phyloP scores from a whole-genome alignment of 805 yeast species.

The Wickerhamomyces bovis region DNA sequence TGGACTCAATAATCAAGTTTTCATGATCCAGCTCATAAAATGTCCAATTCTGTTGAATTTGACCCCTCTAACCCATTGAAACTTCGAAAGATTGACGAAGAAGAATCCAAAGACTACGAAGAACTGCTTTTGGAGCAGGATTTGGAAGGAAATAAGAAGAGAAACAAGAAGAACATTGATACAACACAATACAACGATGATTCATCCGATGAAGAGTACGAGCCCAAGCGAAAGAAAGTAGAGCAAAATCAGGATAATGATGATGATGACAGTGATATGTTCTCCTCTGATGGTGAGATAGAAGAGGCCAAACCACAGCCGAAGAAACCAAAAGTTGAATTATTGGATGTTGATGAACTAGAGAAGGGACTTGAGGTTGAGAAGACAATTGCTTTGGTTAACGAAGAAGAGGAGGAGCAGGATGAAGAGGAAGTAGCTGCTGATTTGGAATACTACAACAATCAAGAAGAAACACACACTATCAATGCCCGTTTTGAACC shows the following conservation, averaged over 20 bases:
- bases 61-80: conserved; percentile 19
- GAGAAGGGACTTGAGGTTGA: conserved; percentile 24
- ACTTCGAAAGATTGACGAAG: conserved; percentile 10
- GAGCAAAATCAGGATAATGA: conserved; percentile 17
- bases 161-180: conserved; percentile 11
- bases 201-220: conserved; percentile 27
- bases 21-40: not conserved
- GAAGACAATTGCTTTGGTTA: not conserved
- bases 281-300: conserved; percentile 19
- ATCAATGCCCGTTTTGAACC: conserved; percentile 24
- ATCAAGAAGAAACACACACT: conserved; percentile 13
- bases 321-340: conserved; percentile 14
- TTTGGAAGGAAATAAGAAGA: conserved; percentile 17
- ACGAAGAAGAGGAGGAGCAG: conserved; percentile 14
- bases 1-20: no score
- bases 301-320: conserved; percentile 4
- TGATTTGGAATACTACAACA: conserved; percentile 13
- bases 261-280: conserved; percentile 16
- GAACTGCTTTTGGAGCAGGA: conserved; percentile 20
- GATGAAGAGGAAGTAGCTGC: conserved; percentile 12
- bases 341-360: conserved; percentile 33
- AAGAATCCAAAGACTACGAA: conserved; percentile 9
- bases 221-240: conserved; percentile 22
- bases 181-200: conserved; percentile 23
- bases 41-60: conserved; percentile 3